Evolutionary conservation across 805 yeast genomes (phyloP), one percentile per base, ranked within the genome.

Genomic region (Sugiyamaella floridensis): DNA sequence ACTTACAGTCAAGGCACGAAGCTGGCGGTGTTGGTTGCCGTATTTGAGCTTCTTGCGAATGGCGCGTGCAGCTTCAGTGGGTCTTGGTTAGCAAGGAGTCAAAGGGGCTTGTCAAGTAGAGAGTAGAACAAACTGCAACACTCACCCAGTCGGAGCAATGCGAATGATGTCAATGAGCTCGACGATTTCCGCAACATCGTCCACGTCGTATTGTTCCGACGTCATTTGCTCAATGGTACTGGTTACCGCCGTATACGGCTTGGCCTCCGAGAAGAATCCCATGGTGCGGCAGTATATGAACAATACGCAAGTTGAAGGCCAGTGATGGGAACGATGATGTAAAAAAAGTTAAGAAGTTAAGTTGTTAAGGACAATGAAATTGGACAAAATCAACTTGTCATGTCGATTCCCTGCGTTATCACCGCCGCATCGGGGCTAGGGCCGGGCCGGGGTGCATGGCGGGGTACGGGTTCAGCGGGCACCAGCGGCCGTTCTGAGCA

Each of bases 51-150:
- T 82, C 74, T 93, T 93, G 48, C 99, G 77, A 19, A 93, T 71
- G 0, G 96, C 95, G 43, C 98, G 75, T 0, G 97, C 97, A 1
- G 95, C 92, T 66, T 93, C 99, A 34, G 74, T 67, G 48, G 83
- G 73, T 6, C 83, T 76, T 0, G 15, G 41, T 45, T 45, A 45
- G 48, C 20, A 15, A 6, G 14, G 16, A 4, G 3, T 8, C n/a
- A 22, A 1, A 20, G 12, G n/a, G n/a, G 20, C 15, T 11, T 18
- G 12, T 16, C n/a, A 22, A n/a, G 12, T 20, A 7, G 9, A 29
- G n/a, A 15, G 34, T 3, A 19, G 20, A n/a, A n/a, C n/a, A n/a
- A n/a, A n/a, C n/a, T 16, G 50, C 12, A 22, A n/a, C 28, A 45
- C 68, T 12, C 40, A 64, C 68, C 70, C 76, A 11, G 69, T 53